Evolutionary conservation across 805 yeast genomes (phyloP), one percentile per base, ranked within the genome.

Genomic region (Kodamaea fukazawae): DNA sequence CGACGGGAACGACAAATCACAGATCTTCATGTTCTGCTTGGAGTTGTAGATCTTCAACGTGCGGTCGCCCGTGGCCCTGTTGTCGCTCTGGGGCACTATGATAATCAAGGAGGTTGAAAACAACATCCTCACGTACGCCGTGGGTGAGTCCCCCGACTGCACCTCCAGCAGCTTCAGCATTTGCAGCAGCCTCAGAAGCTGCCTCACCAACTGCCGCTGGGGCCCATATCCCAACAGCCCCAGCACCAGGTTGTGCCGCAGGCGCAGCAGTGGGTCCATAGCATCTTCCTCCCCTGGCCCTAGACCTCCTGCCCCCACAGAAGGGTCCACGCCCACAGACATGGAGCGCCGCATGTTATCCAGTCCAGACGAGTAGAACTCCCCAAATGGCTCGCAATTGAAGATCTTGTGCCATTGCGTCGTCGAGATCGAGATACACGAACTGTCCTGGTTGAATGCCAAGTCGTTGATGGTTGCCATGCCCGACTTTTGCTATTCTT

Each of bases 1-100:
- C 3, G 87, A 78, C 1, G 96, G 91, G 60, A 89, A 93, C 0
- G 91, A 78, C 49, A 91, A 67, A 55, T 91, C 98, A 62, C 98
- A 91, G 13, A 91, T 88, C 54, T 67, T 67, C 32, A 65, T 45
- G 37, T 63, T 62, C 42, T 66, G 73, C 48, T 68, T 70, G 37
- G 67, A 52, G 41, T 70, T 70, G 50, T 57, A 63, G 12, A 70
- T 64, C 38, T 63, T 63, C 23, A 70, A 48, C 13, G 60, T 43
- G n/a, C 71, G 49, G 36, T 58, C 58, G 14, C 66, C 64, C 5
- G 43, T 15, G n/a, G 25, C 29, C 9, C 41, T 32, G 23, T 42
- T 43, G 23, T 42, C 38, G 12, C 51, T 41, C 36, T 59, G 54
- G 3, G 73, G 73, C 3, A 69, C 65, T 2, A 69, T 60, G 9